Evolutionary conservation across 2,329 filamentous ascomycete species (phyloP), one percentile per base, ranked within the genome.

Genomic region (Exophiala bonariae): DNA sequence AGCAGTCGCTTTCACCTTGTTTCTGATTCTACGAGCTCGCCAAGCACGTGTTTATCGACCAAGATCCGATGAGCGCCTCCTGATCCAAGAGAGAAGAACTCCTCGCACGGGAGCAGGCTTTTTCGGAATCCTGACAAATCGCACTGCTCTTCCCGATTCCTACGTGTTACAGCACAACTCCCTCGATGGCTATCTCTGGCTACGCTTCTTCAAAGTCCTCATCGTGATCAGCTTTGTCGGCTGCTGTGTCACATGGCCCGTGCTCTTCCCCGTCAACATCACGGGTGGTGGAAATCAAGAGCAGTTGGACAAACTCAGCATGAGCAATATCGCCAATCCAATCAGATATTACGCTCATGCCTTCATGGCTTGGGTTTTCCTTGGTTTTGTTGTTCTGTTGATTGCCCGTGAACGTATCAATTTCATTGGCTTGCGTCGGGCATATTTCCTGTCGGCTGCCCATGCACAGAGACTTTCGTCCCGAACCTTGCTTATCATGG

Each of bases 151-250:
- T 8, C 73, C 78, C 4, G 91, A 97, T 65, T 81, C 82, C 17
- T 87, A 88, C 63, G 82, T 91, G n/a, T 81, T 97, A 6, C 87
- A 93, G 60, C 88, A 95, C 70, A 88, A 90, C 57, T 95, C 90
- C 1, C 80, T 97, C 42, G 92, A 97, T 65, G 87, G 87, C 18
- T 97, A 91, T 68, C 83, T 97, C 35, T 96, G 95, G 67, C 76
- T 97, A 18, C 88, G 92, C 17, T 95, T 92, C 60, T 72, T 97
- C 54, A 85, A 89, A 58, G 86, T 93, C 35, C 74, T 87, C 34
- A 83, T 85, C 52, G 78, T 86, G 49, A 85, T 92, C 52, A 91
- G 86, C 65, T 78, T 96, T 22, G 83, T 89, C 5, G 93, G 92
- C 38, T 89, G 86, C 61, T 72, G 81, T 57, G 84, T 96, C 50